Conservation (phyloP, 768 basidiomycete genomes). For the Mycena sanguinolenta region DNA sequence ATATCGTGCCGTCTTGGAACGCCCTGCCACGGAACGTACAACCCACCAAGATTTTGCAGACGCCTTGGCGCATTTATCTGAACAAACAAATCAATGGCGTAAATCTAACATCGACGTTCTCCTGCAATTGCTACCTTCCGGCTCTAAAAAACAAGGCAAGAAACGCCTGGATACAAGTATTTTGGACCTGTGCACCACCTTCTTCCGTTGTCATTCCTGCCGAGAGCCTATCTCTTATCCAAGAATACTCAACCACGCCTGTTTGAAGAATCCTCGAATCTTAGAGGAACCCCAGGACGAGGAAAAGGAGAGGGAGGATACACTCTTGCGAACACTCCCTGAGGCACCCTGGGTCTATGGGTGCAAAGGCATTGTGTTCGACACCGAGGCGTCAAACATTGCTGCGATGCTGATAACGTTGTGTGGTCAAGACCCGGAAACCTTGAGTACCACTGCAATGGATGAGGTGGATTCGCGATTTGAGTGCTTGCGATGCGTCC, state of each 20-base stretch:
- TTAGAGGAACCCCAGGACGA: constrained; percentile 13
- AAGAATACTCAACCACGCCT: constrained; percentile 46
- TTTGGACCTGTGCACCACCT: constrained; percentile 47
- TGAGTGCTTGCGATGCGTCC: constrained; percentile 48
- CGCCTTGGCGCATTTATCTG: constrained; percentile 20
- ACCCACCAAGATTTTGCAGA: constrained; percentile 24
- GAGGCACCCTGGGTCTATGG: constrained; percentile 42
- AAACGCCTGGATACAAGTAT: constrained; percentile 2
- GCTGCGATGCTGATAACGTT: constrained; percentile 41
- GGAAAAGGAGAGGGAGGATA: constrained; percentile 34
- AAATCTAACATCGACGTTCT: constrained; percentile 38
- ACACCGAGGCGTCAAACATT: constrained; percentile 43
- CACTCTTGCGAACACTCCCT: background rate
- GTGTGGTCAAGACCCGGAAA: constrained; percentile 46
- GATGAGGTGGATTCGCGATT: constrained; percentile 43
- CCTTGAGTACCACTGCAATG: constrained; percentile 40
- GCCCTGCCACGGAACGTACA: constrained; percentile 8
- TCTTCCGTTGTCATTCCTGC: constrained; percentile 51
- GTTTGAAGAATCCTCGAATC: constrained; percentile 29
- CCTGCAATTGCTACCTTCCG: constrained; percentile 33
- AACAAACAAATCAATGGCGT: constrained; percentile 39
- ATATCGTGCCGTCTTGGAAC: constrained; percentile 36
- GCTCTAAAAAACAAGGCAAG: background rate
- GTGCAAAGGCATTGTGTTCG: constrained; percentile 40
- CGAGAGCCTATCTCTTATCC: constrained; percentile 49